Evolutionary conservation across 495 filamentous ascomycete genomes (phyloP), one percentile per base, ranked within the genome.

Genomic region (Neurospora sp.): DNA sequence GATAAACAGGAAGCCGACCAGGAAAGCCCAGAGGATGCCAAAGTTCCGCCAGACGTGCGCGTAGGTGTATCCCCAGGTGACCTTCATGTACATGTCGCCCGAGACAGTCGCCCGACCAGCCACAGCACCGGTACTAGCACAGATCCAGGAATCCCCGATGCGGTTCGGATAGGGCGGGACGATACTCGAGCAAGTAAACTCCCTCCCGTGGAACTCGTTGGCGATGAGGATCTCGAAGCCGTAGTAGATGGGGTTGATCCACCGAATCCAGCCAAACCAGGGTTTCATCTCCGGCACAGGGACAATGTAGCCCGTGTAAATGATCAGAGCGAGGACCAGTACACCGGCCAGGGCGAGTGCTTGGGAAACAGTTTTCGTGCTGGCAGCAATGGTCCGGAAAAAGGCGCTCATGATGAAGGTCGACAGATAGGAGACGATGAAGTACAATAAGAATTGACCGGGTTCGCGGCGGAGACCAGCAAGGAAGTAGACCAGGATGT

Each of bases 251-350:
- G 93, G 93, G 74, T 96, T 94, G 69, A 96, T 87, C 87, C 89
- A 94, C 3, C 87, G 86, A 8, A 97, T 83, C 94, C 93, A 97
- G 69, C 87, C 86, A 69, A 94, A 90, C 92, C 92, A 96, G 0
- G 91, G 89, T 71, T 89, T 88, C 93, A 96, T 94, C 71, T 90
- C 86, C 53, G 81, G 84, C 0, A 87, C 88, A 3, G 92, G 91
- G 45, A 96, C 91, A 9, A 93, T 81, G 78, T 91, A 97, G 38
- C 93, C 93, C 14, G 91, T 94, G 78, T 95, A 97, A 5, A 96
- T 90, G 69, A 96, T 80, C 38, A 94, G 78, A 31, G 87, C 86
- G 39, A 94, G 80, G 74, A 94, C 90, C 59, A 94, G 79, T 4
- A 96, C 85, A 0, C 90, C 89, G 1, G 91, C 85, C 2, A 91